Percentiles rank a stretch among this genome's conserved stretches.
phyloP scores from a whole-genome alignment of 2,329 filamentous ascomycete genomes.

The Colletotrichum sp. region DNA sequence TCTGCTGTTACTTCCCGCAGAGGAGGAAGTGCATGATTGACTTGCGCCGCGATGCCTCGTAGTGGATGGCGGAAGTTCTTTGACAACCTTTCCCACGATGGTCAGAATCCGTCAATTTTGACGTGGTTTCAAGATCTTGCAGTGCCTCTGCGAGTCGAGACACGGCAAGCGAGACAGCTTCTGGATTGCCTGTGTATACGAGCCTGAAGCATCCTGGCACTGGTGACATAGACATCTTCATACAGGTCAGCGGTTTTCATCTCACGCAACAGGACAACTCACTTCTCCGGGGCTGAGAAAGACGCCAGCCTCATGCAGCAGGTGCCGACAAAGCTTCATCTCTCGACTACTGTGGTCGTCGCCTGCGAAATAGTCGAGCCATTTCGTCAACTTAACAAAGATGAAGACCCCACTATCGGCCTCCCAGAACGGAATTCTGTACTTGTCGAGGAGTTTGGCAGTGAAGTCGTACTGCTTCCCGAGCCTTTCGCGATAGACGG shows the following conservation, averaged over 20 bases:
- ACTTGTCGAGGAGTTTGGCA: background rate
- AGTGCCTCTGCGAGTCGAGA: background rate
- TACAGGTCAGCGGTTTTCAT: background rate
- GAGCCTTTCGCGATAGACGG: background rate
- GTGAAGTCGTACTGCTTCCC: background rate
- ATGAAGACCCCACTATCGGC: background rate
- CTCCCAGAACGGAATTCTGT: background rate
- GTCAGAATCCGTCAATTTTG: too few relatives aligned
- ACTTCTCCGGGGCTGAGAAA: conserved; percentile 1
- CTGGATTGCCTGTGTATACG: background rate
- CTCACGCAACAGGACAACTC: background rate
- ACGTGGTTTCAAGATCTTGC: background rate
- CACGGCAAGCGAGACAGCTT: background rate
- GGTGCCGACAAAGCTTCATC: background rate
- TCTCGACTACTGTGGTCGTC: background rate
- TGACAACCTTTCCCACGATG: background rate
- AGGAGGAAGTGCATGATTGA: background rate
- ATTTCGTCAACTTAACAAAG: background rate
- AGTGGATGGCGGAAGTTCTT: too few relatives aligned
- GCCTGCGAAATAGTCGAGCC: background rate
- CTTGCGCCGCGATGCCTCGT: background rate
- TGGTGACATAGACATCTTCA: background rate
- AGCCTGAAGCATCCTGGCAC: background rate
- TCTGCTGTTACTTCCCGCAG: background rate
- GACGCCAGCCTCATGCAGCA: background rate